phyloP scores from a whole-genome alignment of 1,284 basidiomycete species.

The Chalciporus sp. region DNA sequence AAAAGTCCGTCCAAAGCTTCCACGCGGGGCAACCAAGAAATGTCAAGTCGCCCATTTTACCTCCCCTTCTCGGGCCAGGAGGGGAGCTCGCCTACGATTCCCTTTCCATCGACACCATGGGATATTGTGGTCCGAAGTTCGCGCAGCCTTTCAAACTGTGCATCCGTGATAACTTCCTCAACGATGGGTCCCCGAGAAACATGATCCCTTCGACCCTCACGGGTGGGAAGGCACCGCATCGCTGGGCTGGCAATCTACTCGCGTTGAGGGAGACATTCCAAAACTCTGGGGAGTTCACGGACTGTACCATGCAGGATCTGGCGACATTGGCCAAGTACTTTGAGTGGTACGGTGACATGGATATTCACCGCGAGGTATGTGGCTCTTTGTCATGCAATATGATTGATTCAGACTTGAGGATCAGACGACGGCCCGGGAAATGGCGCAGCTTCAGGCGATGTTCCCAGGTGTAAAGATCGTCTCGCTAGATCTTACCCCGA shows the following conservation, averaged over 20 bases:
- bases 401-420: neutral
- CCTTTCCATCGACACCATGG: neutral
- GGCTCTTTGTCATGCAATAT: neutral
- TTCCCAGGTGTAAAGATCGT: neutral
- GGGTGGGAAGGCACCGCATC: conserved; percentile 1
- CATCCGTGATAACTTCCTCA: too few species aligned
- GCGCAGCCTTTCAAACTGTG: neutral
- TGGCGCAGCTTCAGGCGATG: neutral
- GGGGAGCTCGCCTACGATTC: neutral
- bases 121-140: neutral
- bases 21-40: neutral
- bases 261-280: conserved; percentile 3
- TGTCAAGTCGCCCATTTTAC: neutral
- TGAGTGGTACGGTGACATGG: neutral
- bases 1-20: neutral
- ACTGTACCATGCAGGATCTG: neutral
- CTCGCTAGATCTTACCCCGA: too few species aligned
- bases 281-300: neutral
- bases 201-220: neutral
- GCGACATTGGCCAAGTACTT: neutral
- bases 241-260: conserved; percentile 10
- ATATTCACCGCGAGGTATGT: neutral
- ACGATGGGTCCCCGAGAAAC: conserved; percentile 10
- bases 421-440: too few species aligned
- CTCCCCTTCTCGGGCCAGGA: neutral